phyloP scores from a whole-genome alignment of 805 yeast genomes.

The Zygosaccharomyces pseudorouxii region DNA sequence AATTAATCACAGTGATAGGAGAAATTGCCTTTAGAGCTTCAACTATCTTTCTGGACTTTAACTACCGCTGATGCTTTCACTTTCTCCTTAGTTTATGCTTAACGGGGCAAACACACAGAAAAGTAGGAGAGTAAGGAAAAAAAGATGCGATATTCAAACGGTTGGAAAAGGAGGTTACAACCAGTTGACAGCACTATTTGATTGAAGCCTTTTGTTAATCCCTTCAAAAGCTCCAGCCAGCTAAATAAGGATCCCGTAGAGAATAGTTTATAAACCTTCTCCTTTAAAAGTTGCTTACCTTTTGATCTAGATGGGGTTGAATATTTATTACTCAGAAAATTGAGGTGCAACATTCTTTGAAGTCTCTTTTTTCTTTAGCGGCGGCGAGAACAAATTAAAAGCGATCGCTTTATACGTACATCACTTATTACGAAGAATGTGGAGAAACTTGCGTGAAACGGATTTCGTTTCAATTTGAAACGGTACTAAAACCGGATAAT shows the following conservation, averaged over 20 bases:
- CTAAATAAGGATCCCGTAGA: not conserved
- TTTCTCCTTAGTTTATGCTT: not conserved
- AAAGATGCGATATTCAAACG: not conserved
- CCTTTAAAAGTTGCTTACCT: not conserved
- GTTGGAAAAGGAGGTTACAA: not conserved
- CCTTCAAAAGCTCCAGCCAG: constrained; percentile 3
- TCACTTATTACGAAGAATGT: not conserved
- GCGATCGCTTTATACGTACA: not conserved
- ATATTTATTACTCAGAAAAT: constrained; percentile 1
- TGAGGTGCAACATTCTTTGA: constrained; percentile 2
- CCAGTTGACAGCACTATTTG: not conserved
- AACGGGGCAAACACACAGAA: not conserved
- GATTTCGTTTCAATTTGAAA: not conserved
- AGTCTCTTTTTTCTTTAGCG: not conserved
- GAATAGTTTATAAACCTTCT: not conserved
- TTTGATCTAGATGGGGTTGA: constrained; percentile 2
- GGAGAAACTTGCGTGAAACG: not conserved
- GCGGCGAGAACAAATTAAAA: not conserved
- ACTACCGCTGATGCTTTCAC: not conserved
- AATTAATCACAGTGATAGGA: not conserved
- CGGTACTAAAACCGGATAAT: not conserved
- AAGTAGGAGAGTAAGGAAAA: not conserved
- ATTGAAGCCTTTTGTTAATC: not conserved
- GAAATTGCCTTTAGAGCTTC: not conserved
- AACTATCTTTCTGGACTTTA: not conserved